These are phyloP conservation scores for Coffea canephora DNA, from an alignment of 257 asterid genomes.

Conservation along the genomic window DNA sequence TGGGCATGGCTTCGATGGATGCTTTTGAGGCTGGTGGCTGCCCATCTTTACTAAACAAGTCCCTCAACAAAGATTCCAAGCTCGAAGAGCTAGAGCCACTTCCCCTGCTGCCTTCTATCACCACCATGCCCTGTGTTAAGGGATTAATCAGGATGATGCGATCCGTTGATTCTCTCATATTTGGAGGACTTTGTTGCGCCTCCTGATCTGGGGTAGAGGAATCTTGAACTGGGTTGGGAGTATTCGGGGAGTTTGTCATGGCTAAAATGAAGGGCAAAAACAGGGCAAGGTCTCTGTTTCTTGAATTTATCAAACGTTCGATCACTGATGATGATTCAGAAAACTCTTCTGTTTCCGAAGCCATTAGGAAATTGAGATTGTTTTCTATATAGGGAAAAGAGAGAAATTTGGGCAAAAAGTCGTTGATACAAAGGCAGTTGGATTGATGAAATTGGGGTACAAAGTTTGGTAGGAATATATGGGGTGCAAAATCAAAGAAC, in stretches of 20 bases:
- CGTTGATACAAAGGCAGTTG: background rate
- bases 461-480: conserved; percentile 17
- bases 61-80: conserved; percentile 33
- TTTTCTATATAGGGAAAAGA: background rate
- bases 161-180: conserved; percentile 16
- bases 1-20: conserved; percentile 55
- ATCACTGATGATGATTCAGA: conserved; percentile 27
- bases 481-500: conserved; percentile 5
- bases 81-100: conserved; percentile 13
- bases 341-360: conserved; percentile 34
- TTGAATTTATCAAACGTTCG: conserved; percentile 34
- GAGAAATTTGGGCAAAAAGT: background rate
- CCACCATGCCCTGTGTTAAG: conserved; percentile 54
- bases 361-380: conserved; percentile 27
- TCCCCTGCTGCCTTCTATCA: conserved; percentile 22
- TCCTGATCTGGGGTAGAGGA: conserved; percentile 27
- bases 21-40: conserved; percentile 73
- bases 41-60: conserved; percentile 44
- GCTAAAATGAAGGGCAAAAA: conserved; percentile 47
- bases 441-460: background rate
- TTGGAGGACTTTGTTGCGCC: conserved; percentile 12
- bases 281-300: conserved; percentile 43
- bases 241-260: conserved; percentile 19
- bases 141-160: conserved; percentile 60
- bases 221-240: conserved; percentile 26